Evolutionary conservation across 2,329 filamentous ascomycete genomes (phyloP).

Genomic region (Coniochaeta sp.): DNA sequence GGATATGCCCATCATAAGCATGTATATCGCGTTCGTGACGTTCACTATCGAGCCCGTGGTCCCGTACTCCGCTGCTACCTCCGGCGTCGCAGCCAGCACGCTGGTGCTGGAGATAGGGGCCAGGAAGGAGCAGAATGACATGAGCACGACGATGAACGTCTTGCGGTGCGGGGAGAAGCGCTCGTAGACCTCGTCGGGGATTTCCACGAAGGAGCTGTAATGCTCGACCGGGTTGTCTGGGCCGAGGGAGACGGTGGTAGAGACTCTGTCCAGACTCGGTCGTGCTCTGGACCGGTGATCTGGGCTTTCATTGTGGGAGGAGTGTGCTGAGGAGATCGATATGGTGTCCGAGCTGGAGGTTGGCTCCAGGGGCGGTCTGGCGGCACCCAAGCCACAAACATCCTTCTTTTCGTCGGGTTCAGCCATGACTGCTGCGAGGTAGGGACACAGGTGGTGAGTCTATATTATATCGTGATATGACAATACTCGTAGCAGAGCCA

Average conservation of each 20-base stretch:
- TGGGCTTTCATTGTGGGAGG: background rate
- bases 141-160: constrained; percentile 55
- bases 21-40: constrained; percentile 60
- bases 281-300: background rate
- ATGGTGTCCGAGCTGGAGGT: background rate
- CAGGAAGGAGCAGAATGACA: constrained; percentile 70
- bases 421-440: background rate
- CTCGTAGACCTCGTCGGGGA: constrained; percentile 55
- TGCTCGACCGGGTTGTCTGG: constrained; percentile 19
- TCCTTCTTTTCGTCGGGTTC: background rate
- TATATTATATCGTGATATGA: background rate
- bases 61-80: constrained; percentile 52
- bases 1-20: constrained; percentile 63
- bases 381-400: background rate
- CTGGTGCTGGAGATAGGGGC: constrained; percentile 63
- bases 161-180: constrained; percentile 57
- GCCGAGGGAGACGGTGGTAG: constrained; percentile 14
- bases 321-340: background rate
- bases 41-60: constrained; percentile 59
- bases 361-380: background rate
- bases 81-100: constrained; percentile 57
- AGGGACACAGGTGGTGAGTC: background rate
- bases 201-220: constrained; percentile 23
- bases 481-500: background rate
- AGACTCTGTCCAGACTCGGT: background rate